Base-by-base conservation (phyloP, 2,329 filamentous ascomycete genomes). In the Ascochyta fabae region DNA sequence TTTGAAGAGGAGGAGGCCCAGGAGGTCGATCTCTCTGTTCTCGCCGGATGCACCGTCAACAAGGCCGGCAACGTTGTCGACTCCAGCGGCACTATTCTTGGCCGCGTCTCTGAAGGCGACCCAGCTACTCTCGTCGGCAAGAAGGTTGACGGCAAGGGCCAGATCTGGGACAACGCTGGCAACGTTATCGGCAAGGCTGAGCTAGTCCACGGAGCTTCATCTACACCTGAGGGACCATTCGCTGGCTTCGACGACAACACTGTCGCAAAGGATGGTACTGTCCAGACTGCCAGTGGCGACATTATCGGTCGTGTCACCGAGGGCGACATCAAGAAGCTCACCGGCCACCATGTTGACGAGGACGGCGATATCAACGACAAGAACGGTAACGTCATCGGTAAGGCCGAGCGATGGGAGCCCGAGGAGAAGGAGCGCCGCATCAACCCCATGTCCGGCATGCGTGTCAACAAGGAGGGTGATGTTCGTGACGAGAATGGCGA, bases 61-160 rank as follows among this genome's bases (percentile, higher is more conserved):
- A 87, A 87, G 75, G 78, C 78, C 34, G 85, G 85, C 48, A 86
- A 87, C 47, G 80, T 87, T 19, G 84, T 87, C 42, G 84, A 88
- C 65, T 77, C 79, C 53, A 80, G 80, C 54, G 85, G 85, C n/a
- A 79, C 78, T 26, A 81, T 86, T 65, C 78, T 84, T 48, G 85
- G 85, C 38, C 83, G 82, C 44, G 80, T 87, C 49, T 74, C 78
- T 51, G 83, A 85, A 53, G 85, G 85, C 35, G 84, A 87, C 55
- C 75, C 80, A 39, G 77, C 80, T 61, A 80, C 79, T 55, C 77
- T 88, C 64, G 78, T 85, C 44, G 85, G 85, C 59, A 82, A 83
- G 72, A 87, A 85, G 78, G 84, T 86, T 43, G 85, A 87, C 56
- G 83, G 83, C 45, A 73, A 86, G 71, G 85, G 85, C 41, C 84